A percentile compares a stretch with the other conserved stretches of the same genome.
Evolutionary conservation across 108 stramenopile genomes (phyloP).

Genomic region (Craspedostauros australis): DNA sequence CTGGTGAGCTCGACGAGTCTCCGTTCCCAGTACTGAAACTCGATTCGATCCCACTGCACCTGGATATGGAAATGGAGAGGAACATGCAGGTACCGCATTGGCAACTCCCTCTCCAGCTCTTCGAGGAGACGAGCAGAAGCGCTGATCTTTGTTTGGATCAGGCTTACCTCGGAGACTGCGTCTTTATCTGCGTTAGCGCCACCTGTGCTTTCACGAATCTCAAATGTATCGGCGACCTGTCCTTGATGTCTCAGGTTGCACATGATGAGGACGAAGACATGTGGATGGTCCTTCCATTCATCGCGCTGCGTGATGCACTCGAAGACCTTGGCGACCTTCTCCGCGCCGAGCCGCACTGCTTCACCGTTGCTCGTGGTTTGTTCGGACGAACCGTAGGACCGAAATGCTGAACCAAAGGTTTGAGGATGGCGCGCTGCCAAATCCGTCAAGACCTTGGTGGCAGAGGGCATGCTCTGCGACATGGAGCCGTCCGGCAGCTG

Average conservation of each 20-base stretch:
- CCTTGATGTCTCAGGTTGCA: constrained; percentile 12
- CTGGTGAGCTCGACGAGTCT: constrained; percentile 45
- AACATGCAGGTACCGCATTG: constrained; percentile 46
- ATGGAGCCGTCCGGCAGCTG: not conserved
- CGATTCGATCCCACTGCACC: constrained; percentile 13
- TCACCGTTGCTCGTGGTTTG: too few species aligned
- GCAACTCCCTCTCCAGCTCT: constrained; percentile 26
- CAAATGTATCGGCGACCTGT: not conserved
- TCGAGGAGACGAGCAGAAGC: constrained; percentile 3
- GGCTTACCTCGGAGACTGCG: not conserved
- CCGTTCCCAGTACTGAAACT: constrained; percentile 46
- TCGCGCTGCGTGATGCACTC: too few species aligned
- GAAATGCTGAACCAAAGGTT: too few species aligned
- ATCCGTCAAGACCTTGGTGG: not conserved
- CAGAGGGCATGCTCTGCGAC: not conserved
- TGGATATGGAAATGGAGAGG: constrained; percentile 30
- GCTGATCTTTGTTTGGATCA: not conserved
- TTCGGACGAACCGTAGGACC: too few species aligned
- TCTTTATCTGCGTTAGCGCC: not conserved
- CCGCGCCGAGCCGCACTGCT: too few species aligned
- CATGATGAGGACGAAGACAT: constrained; percentile 23
- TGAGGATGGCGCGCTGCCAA: too few species aligned
- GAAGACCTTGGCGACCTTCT: too few species aligned
- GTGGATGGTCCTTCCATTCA: constrained; percentile 11
- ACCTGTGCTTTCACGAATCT: not conserved